A percentile compares a stretch with the other conserved stretches of the same genome.
phyloP scores from a whole-genome alignment of 163 green algal species.

The Coccomyxa subellipsoidea region DNA sequence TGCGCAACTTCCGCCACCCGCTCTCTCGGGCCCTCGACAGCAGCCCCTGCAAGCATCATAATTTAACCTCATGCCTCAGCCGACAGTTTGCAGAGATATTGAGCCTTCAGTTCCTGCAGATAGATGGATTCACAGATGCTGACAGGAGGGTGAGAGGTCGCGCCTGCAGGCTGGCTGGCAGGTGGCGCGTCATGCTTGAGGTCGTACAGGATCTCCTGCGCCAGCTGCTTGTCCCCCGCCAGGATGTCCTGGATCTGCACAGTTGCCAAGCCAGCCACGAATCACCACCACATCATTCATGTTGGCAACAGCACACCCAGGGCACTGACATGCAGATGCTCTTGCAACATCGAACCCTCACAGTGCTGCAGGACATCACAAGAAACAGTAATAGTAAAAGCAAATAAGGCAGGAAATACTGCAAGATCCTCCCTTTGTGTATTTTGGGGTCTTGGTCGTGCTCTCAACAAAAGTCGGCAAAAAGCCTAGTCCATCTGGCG shows the following conservation, averaged over 20 bases:
- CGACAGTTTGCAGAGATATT: not conserved
- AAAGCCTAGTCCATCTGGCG: too few relatives aligned
- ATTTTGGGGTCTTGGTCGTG: too few relatives aligned
- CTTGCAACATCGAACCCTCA: too few relatives aligned
- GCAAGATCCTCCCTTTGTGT: too few relatives aligned
- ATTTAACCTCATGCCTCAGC: not conserved
- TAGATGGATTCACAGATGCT: not conserved
- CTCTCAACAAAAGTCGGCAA: too few relatives aligned
- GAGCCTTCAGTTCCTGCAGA: not conserved
- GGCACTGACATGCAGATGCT: too few relatives aligned
- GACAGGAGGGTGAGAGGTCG: not conserved
- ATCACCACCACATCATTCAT: too few relatives aligned
- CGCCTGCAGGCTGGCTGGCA: not conserved
- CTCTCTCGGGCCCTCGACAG: not conserved
- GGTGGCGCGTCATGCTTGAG: constrained; percentile 70
- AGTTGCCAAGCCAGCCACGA: not conserved
- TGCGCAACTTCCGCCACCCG: not conserved
- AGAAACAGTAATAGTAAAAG: too few relatives aligned
- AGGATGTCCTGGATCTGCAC: constrained; percentile 76
- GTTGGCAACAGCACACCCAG: too few relatives aligned
- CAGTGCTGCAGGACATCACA: too few relatives aligned
- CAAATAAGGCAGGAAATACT: too few relatives aligned
- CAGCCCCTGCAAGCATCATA: not conserved
- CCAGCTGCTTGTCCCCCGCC: constrained; percentile 76
- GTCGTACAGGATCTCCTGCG: constrained; percentile 81